Base-by-base conservation (phyloP, 75 land plant genomes). In the Azolla pinnata region DNA sequence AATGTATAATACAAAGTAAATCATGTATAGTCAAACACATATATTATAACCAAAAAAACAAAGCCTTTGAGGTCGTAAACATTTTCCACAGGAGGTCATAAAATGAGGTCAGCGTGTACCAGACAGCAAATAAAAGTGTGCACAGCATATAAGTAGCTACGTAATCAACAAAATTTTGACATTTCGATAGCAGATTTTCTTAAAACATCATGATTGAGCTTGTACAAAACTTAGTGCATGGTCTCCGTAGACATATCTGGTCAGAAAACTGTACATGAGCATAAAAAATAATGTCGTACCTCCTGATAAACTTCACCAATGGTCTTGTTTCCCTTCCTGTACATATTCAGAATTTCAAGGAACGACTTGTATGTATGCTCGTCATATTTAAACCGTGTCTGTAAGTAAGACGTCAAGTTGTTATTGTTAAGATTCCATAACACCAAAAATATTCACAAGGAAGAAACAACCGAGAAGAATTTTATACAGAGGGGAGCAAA, bases 361-460 rank as follows among this genome's bases (percentile, higher is more conserved):
- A 93, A 89, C 2, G 96, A 69, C 70, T 95, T 86, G 63, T 86
- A 95, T 0, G 90, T 86, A 24, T 75, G 85, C 49, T 86, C 97
- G 54, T 95, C 81, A n/a, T 79, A 31, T 24, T 83, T 90, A 62
- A 90, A 90, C 14, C 91, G 78, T 24, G 76, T 79, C 93, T 88
- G 78, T 47, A 51, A 1, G 29, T 21, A 71, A 45, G 33, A 58
- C 14, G 28, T 5, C 5, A 29, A 56, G 16, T 14, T 16, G 10
- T 28, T 5, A 14, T 56, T 14, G n/a, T n/a, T n/a, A n/a, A n/a
- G n/a, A n/a, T n/a, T n/a, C n/a, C n/a, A n/a, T n/a, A n/a, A n/a
- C n/a, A n/a, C n/a, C n/a, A n/a, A n/a, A n/a, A n/a, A n/a, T n/a
- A n/a, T n/a, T n/a, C n/a, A n/a, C n/a, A n/a, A n/a, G n/a, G n/a